Base-by-base conservation (phyloP, 1,139 yeast genomes). In the Geotrichum histeridarum region DNA sequence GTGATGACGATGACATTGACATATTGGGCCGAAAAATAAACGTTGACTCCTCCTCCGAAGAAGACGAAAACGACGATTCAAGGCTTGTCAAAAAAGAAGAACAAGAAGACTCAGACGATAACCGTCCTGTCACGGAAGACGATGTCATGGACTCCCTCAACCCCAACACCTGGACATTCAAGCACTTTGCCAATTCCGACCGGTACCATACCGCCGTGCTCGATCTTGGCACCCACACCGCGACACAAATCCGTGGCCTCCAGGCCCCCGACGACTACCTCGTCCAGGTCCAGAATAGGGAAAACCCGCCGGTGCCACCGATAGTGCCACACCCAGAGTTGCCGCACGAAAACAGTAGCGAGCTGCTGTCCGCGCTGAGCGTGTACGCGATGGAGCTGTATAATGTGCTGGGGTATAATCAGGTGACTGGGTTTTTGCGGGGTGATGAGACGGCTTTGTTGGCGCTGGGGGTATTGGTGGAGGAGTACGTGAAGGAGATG, bases 391-490 rank as follows among this genome's bases (percentile, higher is more conserved):
- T 48, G 51, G 51, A 48, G 31, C 22, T 48, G 42, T 36, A 32
- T 14, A 33, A 31, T 7, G 45, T 42, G 33, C 45, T 48, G 37
- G 46, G 55, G 49, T 42, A 46, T 32, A 11, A 30, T 15, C 53
- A 42, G 17, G 18, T 33, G 22, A 18, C 54, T 4, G 60, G 56
- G 47, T 60, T 59, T 36, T 49, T 52, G n/a, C 41, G 48, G n/a
- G 52, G 62, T 59, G 72, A 69, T 49, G 72, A 62, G 48, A 62
- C 69, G 1, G 67, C 70, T 1, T 54, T 71, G 31, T 43, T 70
- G 33, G 72, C 70, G 1, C 53, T 70, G 42, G 74, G 72, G 0
- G 57, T 71, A 1, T 53, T 68, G 8, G 54, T 70, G 1, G 74
- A 70, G 55, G 74, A 70, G 55, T 54, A 56, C 35, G 55, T 71